Evolutionary conservation across 306 rosid genomes (phyloP).

Genomic region (Prunus davidiana): DNA sequence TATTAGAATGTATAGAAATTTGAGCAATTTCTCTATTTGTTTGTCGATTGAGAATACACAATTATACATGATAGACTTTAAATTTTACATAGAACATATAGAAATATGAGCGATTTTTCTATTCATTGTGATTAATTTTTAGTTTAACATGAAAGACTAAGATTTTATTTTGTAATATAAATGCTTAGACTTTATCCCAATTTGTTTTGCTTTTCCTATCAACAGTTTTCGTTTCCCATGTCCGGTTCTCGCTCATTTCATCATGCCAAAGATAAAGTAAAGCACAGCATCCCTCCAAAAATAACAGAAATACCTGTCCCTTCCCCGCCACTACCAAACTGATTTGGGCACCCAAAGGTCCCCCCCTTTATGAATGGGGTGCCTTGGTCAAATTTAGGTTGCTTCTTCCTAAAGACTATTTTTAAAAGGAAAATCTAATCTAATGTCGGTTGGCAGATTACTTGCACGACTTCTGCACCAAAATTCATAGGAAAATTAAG

Average conservation of each 20-base stretch:
- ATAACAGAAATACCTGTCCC: conserved; percentile 23
- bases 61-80: not conserved
- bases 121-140: no score
- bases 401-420: not conserved
- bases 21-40: not conserved
- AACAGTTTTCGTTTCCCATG: not conserved
- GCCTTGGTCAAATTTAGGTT: not conserved
- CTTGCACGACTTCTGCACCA: no score
- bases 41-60: not conserved
- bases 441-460: conserved; percentile 11
- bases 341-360: conserved; percentile 5
- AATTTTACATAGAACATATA: not conserved
- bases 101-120: not conserved
- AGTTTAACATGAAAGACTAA: no score
- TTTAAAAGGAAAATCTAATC: not conserved
- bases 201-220: not conserved
- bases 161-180: no score
- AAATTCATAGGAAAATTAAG: not conserved
- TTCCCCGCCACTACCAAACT: not conserved
- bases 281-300: not conserved
- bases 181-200: not conserved
- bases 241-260: not conserved
- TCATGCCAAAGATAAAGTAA: not conserved
- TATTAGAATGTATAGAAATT: not conserved
- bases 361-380: not conserved